Percentiles rank a stretch among this genome's conserved stretches.
Evolutionary conservation across 2,329 filamentous ascomycete genomes (phyloP).

Genomic region (Periconia digitata): DNA sequence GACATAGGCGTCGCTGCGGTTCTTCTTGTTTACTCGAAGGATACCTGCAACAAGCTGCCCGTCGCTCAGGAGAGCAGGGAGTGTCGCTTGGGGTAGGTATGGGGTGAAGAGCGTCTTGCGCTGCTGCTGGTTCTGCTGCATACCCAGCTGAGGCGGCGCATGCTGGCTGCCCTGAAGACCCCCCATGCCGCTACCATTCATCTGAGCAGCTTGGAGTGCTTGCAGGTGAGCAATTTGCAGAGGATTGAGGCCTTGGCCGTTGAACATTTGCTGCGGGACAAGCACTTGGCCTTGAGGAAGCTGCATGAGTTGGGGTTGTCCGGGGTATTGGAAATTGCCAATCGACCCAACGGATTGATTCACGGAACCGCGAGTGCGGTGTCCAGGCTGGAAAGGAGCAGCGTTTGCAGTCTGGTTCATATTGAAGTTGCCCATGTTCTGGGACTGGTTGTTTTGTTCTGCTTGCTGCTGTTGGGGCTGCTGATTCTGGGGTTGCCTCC

Average conservation of each 20-base stretch:
- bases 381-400: constrained; percentile 85
- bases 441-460: constrained; percentile 48
- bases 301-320: constrained; percentile 85
- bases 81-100: constrained; percentile 90
- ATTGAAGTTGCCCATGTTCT: constrained; percentile 63
- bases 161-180: constrained; percentile 71
- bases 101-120: constrained; percentile 98
- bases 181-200: constrained; percentile 71
- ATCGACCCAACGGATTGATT: constrained; percentile 81
- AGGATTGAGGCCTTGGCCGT: constrained; percentile 81
- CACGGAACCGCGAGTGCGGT: constrained; percentile 82
- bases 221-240: constrained; percentile 89
- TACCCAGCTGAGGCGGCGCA: constrained; percentile 62
- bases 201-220: constrained; percentile 84
- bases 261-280: constrained; percentile 81
- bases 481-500: constrained; percentile 75
- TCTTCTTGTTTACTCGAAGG: constrained; percentile 99
- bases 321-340: constrained; percentile 84
- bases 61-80: constrained; percentile 86
- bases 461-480: constrained; percentile 48
- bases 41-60: constrained; percentile 96
- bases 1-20: constrained; percentile 96
- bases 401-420: constrained; percentile 71
- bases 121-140: constrained; percentile 80
- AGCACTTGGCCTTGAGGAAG: constrained; percentile 80